These are phyloP conservation scores for Glonium stellatum DNA, from an alignment of 495 filamentous ascomycete species.

Conservation along the genomic window DNA sequence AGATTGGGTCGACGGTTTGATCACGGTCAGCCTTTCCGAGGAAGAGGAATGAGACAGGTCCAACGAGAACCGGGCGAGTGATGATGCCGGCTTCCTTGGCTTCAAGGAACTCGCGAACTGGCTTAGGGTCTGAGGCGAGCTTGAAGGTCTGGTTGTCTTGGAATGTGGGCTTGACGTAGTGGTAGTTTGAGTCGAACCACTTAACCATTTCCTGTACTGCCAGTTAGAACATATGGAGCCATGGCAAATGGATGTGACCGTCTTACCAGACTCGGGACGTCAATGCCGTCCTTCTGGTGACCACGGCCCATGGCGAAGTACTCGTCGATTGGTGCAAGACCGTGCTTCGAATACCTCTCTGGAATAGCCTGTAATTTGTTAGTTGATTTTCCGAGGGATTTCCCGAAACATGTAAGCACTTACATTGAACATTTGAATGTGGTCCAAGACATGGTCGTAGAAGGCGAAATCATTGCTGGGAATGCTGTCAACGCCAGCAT, in stretches of 20 bases:
- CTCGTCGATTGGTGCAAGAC: constrained; percentile 80
- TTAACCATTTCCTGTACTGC: constrained; percentile 85
- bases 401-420: constrained; percentile 33
- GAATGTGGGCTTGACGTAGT: constrained; percentile 98
- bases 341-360: constrained; percentile 79
- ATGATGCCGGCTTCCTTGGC: constrained; percentile 90
- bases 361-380: constrained; percentile 60
- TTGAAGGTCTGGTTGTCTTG: constrained; percentile 94
- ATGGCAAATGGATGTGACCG: constrained; percentile 7
- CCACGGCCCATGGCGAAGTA: constrained; percentile 99
- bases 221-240: not conserved
- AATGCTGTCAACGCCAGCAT: constrained; percentile 92
- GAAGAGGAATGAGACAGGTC: constrained; percentile 91
- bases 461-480: constrained; percentile 98
- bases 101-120: constrained; percentile 87
- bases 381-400: not conserved
- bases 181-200: constrained; percentile 99
- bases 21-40: constrained; percentile 96
- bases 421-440: constrained; percentile 97
- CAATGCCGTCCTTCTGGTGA: constrained; percentile 84
- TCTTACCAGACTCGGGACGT: constrained; percentile 73
- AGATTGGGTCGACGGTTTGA: constrained; percentile 84
- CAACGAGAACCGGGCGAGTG: constrained; percentile 90
- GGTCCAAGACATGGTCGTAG: constrained; percentile 97
- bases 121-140: constrained; percentile 80